A percentile compares a stretch with the other conserved stretches of the same genome.
phyloP scores from a whole-genome alignment of 169 alveolate genomes.

The Plasmodium vinckei region DNA sequence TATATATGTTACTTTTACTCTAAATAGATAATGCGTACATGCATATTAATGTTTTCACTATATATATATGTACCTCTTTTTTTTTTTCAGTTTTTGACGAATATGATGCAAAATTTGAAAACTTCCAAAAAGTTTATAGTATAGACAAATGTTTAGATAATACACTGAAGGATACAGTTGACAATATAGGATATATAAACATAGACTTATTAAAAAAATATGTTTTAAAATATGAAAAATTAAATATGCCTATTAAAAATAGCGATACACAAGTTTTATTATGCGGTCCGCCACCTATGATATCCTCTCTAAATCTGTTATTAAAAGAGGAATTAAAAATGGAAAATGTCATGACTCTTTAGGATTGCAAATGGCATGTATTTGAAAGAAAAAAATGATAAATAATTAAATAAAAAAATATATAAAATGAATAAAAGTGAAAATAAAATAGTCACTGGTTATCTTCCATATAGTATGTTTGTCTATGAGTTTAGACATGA shows the following conservation, averaged over 20 bases:
- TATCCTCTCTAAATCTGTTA: constrained; percentile 13
- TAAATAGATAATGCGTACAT: no score
- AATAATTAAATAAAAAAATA: no score
- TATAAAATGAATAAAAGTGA: no score
- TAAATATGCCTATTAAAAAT: constrained; percentile 2
- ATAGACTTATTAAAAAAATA: constrained; percentile 44
- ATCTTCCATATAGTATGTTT: no score
- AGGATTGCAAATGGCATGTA: background rate
- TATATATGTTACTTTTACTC: background rate
- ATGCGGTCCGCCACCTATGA: constrained; percentile 77
- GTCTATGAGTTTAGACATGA: no score
- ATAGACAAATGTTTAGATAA: constrained; percentile 53
- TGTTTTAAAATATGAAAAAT: constrained; percentile 43
- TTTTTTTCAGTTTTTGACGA: constrained; percentile 60
- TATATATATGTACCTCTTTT: background rate
- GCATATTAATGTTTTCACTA: background rate
- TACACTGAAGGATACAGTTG: background rate
- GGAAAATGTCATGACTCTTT: constrained; percentile 58
- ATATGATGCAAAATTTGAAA: constrained; percentile 22
- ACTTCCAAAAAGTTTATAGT: constrained; percentile 61
- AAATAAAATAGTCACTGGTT: no score
- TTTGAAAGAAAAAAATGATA: no score
- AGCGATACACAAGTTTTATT: constrained; percentile 42
- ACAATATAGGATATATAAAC: constrained; percentile 52
- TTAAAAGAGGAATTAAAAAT: constrained; percentile 34